Base-by-base conservation (phyloP, 768 basidiomycete genomes). In the Panaeolus papilionaceus region DNA sequence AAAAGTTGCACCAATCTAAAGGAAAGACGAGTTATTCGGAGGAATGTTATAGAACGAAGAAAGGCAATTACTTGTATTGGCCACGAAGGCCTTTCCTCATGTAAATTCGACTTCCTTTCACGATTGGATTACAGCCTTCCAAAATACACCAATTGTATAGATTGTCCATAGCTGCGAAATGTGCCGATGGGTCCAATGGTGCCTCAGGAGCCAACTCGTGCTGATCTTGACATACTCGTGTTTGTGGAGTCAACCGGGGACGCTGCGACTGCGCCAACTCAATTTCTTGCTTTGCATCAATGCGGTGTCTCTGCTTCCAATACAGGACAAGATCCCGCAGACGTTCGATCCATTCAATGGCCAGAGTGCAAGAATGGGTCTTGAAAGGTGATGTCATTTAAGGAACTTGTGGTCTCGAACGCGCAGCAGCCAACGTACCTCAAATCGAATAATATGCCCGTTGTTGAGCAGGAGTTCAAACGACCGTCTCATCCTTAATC, bases 61-160 rank as follows among this genome's bases (percentile, higher is more conserved):
- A 40, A 12, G 33, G 38, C 26, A 82, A 91, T 72, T 70, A 95
- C 94, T 89, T 87, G 81, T 92, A 98, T 78, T 90, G 90, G 26
- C 92, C 92, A 68, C 85, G 83, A 61, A 90, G 75, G 8, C 93
- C 93, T 69, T 86, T 84, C 72, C 90, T 86, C 75, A 89, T 85
- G 71, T 87, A 96, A 45, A 94, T 75, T 62, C 90, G 89, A 0
- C 95, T 94, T 8, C 87, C 83, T 73, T 89, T 90, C 45, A 89
- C 75, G 61, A 96, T 88, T 5, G 93, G 84, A 67, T 88, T 86
- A 73, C 97, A 98, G 0, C 88, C 89, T 42, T 92, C 87, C 68
- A 96, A 75, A 2, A 91, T 83, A 74, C 97, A 98, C 95, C 94
- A 95, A 71, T 93, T 92, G 83, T 93, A 96, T 54, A 95, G 76